Percentiles rank a stretch among this genome's conserved stretches.
Conservation (phyloP, 805 yeast genomes). For the Danielia reshetovae region DNA sequence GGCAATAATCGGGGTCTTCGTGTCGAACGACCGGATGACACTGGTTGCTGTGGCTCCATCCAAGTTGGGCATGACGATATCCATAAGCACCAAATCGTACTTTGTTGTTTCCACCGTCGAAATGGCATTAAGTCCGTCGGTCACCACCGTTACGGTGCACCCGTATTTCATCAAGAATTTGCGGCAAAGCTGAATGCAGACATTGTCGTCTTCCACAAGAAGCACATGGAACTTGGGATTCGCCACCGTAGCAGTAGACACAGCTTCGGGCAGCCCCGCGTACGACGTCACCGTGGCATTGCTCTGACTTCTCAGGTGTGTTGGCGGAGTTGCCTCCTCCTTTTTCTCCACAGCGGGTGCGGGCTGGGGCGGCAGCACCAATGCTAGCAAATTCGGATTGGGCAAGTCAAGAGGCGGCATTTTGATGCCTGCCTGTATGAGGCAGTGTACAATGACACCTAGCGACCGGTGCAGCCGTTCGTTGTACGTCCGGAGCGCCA, state of each 20-base stretch:
- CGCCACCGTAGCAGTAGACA: not conserved
- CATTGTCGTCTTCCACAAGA: conserved; percentile 76
- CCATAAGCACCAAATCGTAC: conserved; percentile 79
- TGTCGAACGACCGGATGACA: conserved; percentile 79
- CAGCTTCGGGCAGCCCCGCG: not conserved
- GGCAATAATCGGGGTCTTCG: conserved; percentile 84
- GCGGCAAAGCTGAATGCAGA: conserved; percentile 77
- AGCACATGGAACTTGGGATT: conserved; percentile 63
- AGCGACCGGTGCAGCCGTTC: conserved; percentile 56
- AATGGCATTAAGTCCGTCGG: conserved; percentile 89
- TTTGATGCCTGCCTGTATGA: conserved; percentile 59
- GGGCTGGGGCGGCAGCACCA: conserved; percentile 16
- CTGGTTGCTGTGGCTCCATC: conserved; percentile 92
- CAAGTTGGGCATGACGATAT: conserved; percentile 83
- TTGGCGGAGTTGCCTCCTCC: conserved; percentile 3
- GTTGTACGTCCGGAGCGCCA: conserved; percentile 52
- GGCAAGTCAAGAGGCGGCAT: conserved; percentile 64
- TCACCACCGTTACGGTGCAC: conserved; percentile 86
- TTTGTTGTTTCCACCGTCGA: conserved; percentile 65
- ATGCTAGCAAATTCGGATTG: conserved; percentile 24
- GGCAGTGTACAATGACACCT: conserved; percentile 43
- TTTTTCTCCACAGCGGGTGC: conserved; percentile 3
- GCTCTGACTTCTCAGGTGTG: conserved; percentile 1
- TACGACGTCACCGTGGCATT: not conserved
- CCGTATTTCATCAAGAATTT: conserved; percentile 84